A percentile compares a stretch with the other conserved stretches of the same genome.
Evolutionary conservation across 2,329 filamentous ascomycete genomes (phyloP).

Genomic region (Microcyclospora tardicrescens): DNA sequence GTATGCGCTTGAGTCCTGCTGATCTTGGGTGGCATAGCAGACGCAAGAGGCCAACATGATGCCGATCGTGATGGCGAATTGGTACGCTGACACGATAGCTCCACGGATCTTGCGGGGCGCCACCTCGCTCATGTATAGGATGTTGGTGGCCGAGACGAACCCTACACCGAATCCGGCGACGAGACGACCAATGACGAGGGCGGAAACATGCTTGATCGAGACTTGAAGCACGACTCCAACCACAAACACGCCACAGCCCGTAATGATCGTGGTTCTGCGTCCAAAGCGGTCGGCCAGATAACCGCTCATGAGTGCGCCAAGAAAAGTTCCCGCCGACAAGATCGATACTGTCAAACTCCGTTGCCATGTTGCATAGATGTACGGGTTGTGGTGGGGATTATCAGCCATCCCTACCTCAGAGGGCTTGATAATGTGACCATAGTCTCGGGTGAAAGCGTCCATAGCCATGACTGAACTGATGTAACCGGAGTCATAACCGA

Average conservation of each 20-base stretch:
- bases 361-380: conserved; percentile 19
- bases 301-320: conserved; percentile 49
- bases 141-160: conserved; percentile 51
- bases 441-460: conserved; percentile 32
- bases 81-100: conserved; percentile 66
- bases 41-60: conserved; percentile 63
- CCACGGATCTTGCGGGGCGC: conserved; percentile 58
- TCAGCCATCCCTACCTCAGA: not conserved
- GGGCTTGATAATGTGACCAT: conserved; percentile 14
- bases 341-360: conserved; percentile 59
- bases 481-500: conserved; percentile 47
- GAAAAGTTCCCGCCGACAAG: conserved; percentile 64
- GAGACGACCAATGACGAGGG: conserved; percentile 59
- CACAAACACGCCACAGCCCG: conserved; percentile 48
- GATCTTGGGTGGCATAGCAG: conserved; percentile 56
- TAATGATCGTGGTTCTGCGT: conserved; percentile 50
- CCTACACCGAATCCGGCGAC: conserved; percentile 64
- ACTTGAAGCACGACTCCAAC: conserved; percentile 45
- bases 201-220: conserved; percentile 44
- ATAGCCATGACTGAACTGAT: conserved; percentile 41
- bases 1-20: conserved; percentile 53
- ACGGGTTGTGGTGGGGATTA: conserved; percentile 6
- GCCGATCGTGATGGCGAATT: conserved; percentile 73
- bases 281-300: conserved; percentile 53
- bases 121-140: conserved; percentile 32